Conservation (phyloP, 1,139 yeast species). For the Geotrichum phurueaensis region DNA sequence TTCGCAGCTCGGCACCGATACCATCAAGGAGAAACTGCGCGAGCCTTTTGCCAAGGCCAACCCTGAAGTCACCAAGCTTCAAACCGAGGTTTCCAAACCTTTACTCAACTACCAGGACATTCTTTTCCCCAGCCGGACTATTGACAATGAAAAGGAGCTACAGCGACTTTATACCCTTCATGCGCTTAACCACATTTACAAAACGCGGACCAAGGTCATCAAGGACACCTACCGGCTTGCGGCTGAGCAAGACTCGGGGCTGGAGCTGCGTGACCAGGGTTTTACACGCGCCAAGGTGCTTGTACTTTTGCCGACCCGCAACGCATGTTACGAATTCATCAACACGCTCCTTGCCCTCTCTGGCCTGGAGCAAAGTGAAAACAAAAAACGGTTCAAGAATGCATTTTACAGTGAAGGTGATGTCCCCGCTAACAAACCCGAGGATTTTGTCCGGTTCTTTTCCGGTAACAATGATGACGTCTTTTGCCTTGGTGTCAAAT, state of each 20-base stretch:
- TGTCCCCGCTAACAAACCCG: constrained; percentile 62
- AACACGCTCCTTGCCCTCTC: constrained; percentile 56
- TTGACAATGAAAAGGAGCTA: constrained; percentile 43
- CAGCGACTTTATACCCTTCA: constrained; percentile 66
- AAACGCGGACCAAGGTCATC: constrained; percentile 75
- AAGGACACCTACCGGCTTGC: constrained; percentile 63
- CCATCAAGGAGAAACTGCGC: constrained; percentile 11
- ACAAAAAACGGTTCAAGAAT: constrained; percentile 62
- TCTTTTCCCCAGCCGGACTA: constrained; percentile 52
- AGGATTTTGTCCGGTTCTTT: constrained; percentile 72
- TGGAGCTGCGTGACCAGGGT: constrained; percentile 84
- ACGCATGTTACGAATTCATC: constrained; percentile 68
- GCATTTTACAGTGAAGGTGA: constrained; percentile 56
- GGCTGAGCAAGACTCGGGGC: constrained; percentile 41
- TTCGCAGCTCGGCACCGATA: not conserved
- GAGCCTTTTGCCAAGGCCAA: constrained; percentile 18
- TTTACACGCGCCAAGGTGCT: constrained; percentile 89
- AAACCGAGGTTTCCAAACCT: constrained; percentile 48
- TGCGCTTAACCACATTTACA: constrained; percentile 72
- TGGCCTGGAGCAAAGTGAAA: constrained; percentile 70
- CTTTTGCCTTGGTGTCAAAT: constrained; percentile 81
- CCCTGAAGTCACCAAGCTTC: constrained; percentile 35
- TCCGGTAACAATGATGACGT: constrained; percentile 89
- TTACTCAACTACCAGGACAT: constrained; percentile 72
- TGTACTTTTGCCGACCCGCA: constrained; percentile 77